Evolutionary conservation across 371 early-diverging fungal genomes (phyloP), one percentile per base, ranked within the genome.

Genomic region (Blastocladiella emersonii): DNA sequence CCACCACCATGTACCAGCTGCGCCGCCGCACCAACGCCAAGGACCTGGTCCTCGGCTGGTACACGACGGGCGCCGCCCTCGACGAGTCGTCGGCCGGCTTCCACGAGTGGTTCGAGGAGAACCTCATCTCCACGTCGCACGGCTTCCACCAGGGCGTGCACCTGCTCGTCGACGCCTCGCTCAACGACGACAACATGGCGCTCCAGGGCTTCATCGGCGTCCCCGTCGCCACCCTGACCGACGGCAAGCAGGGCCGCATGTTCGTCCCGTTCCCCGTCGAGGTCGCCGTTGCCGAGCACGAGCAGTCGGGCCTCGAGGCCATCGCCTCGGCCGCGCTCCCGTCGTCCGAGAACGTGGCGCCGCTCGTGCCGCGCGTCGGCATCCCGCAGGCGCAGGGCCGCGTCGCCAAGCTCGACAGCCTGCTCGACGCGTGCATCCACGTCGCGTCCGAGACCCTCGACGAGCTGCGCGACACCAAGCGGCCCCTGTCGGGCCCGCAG

Each of bases 91-190:
- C 30, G n/a, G 30, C 56, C 10, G 59, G 27, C 25, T 36, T 59
- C 37, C 59, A 59, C 32, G 59, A 59, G 15, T 59, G 59, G 59
- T 15, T 59, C 23, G 59, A 59, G 30, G 25, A 34, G 8, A 59
- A 43, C 43, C 36, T 59, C 30, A 30, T 59, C 21, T 19, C 35
- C 23, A 13, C 59, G 25, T 13, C 41, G 3, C 3, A 5, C 19
- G 37, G 36, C 15, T 15, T 39, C 15, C 32, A n/a, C 30, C 56
- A 56, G 13, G 37, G n/a, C 32, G 25, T 59, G 15, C 59, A 59
- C 43, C 36, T 59, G 59, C 27, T 43, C 59, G 59, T 59, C 10
- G 59, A 59, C 43, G 37, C 59, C 25, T 37, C 37, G 30, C 43
- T 59, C 27, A 13, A n/a, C 8, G 12, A n/a, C 30, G 59, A 59